Evolutionary conservation across 805 yeast species (phyloP), one percentile per base, ranked within the genome.

Genomic region (Ogataea methanolica): DNA sequence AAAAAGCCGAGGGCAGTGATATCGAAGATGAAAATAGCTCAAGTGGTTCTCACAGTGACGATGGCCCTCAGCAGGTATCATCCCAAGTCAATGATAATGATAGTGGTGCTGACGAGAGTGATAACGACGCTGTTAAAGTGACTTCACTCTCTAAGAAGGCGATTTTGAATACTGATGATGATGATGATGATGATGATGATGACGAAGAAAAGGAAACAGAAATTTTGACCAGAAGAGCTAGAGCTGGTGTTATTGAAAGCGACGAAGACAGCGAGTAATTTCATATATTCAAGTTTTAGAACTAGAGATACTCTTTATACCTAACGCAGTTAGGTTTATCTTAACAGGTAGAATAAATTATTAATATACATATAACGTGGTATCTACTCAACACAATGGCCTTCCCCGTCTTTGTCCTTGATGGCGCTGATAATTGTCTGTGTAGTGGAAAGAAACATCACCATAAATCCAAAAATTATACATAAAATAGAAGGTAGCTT

Each of bases 381-480:
- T 26, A 29, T 19, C 33, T 45, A 62, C 43, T 45, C 60, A 15
- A 66, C 69, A 63, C 88, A 83, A 52, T 81, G 84, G 26, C 65
- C 67, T 19, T 71, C 78, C 19, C 66, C 75, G 11, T 65, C 68
- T 9, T 65, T 70, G 29, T 47, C 46, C 9, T 65, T 60, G 14
- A 74, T 33, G 23, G 81, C 70, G 36, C 73, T 69, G 15, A 73
- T 50, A 3, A 88, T 72, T 1, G 95, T 87, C 71, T 85, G 91
- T 17, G 76, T 67, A 0, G 96, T 83, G n/a, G 96, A 86, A 14
- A 89, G 70, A 31, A 88, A 52, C 94, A 92, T 85, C 15, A 92
- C 85, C 2, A 76, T 52, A 35, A 82, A 65, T 0, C 98, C 98
- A 66, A 92, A 89, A 0, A 66, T 62, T 8, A 83, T 76, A 58